Conservation (phyloP, 2,329 filamentous ascomycete species). For the Nothophoma quercina region DNA sequence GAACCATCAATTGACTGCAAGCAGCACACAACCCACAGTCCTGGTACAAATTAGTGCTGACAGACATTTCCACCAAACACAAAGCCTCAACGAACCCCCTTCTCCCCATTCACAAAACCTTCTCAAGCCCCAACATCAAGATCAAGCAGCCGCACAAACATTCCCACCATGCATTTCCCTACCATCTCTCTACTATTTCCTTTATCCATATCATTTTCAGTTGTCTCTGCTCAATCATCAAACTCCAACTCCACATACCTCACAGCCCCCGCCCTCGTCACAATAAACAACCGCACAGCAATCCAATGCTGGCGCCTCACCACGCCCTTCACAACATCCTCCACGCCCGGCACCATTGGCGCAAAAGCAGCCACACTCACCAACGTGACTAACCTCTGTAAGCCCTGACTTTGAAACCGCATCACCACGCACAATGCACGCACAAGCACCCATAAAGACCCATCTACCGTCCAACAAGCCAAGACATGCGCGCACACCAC, state of each 20-base stretch:
- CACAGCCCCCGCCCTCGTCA: constrained; percentile 44
- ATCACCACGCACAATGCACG: too few species aligned
- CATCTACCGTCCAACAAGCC: too few species aligned
- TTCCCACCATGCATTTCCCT: too few species aligned
- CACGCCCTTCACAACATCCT: constrained; percentile 34
- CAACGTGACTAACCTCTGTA: constrained; percentile 30
- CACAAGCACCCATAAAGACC: too few species aligned
- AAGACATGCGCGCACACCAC: too few species aligned
- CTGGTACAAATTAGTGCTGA: background rate
- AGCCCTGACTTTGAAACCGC: too few species aligned
- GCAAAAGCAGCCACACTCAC: constrained; percentile 29
- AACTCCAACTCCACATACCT: constrained; percentile 29
- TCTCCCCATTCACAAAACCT: background rate
- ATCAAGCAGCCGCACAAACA: too few species aligned
- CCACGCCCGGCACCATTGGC: constrained; percentile 37
- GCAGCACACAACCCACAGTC: background rate
- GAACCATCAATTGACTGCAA: background rate
- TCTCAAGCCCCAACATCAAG: too few species aligned
- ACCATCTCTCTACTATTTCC: background rate
- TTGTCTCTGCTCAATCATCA: constrained; percentile 12
- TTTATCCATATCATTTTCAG: background rate
- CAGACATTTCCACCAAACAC: background rate
- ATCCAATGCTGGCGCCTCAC: constrained; percentile 48
- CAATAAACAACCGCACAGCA: constrained; percentile 40
- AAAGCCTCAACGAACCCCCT: background rate